A percentile compares a stretch with the other conserved stretches of the same genome.
phyloP scores from a whole-genome alignment of 2,329 filamentous ascomycete species.

The Alternaria conjuncta region DNA sequence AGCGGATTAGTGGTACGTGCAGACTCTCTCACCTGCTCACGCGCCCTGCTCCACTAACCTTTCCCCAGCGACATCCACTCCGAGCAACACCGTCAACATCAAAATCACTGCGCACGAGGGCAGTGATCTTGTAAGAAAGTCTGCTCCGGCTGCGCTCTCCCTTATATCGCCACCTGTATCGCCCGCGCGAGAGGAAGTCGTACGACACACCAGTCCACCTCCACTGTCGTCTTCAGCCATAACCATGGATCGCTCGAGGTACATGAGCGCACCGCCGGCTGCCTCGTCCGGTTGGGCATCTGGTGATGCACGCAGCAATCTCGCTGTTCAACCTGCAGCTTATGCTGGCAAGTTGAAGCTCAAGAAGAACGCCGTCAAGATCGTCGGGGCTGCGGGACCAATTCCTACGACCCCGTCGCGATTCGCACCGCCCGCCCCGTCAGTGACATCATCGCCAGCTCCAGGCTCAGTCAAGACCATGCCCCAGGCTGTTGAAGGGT shows the following conservation, averaged over 20 bases:
- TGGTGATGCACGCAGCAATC: slow-evolving; percentile 22
- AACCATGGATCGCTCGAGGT: slow-evolving; percentile 20
- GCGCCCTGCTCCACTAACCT: slow-evolving; percentile 1
- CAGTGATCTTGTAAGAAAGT: neutral
- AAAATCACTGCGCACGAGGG: neutral
- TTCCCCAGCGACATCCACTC: slow-evolving; percentile 3
- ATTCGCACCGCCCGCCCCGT: neutral
- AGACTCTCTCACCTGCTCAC: neutral
- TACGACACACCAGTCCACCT: neutral
- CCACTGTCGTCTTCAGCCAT: neutral
- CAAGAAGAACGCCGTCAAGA: slow-evolving; percentile 40
- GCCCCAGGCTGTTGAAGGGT: slow-evolving; percentile 20
- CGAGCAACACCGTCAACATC: slow-evolving; percentile 5
- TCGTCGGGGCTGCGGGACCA: slow-evolving; percentile 26
- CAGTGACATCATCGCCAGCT: neutral
- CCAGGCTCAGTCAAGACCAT: slow-evolving; percentile 10
- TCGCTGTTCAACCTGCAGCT: slow-evolving; percentile 31
- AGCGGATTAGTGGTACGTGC: slow-evolving; percentile 6
- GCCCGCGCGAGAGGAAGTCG: slow-evolving; percentile 1
- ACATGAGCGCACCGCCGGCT: slow-evolving; percentile 12
- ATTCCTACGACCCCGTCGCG: neutral
- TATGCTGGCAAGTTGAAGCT: slow-evolving; percentile 24
- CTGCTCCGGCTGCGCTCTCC: neutral
- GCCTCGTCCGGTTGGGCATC: neutral
- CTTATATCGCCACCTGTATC: slow-evolving; percentile 13